Evolutionary conservation across 1,284 basidiomycete species (phyloP).

Genomic region (Fistulinella cinereoalba): DNA sequence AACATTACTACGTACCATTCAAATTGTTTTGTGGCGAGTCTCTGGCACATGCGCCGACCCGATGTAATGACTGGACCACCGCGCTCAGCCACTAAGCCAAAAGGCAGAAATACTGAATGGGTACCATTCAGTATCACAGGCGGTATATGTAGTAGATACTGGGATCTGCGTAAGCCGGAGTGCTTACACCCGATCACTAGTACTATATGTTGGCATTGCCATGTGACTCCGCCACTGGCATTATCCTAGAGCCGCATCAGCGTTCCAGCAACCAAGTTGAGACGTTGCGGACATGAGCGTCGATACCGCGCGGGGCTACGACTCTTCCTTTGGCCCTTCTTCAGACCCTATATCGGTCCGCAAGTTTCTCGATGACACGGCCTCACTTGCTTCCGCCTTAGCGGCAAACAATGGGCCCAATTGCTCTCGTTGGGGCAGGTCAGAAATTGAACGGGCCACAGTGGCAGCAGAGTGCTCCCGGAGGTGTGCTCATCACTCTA

Average conservation of each 20-base stretch:
- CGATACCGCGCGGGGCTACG: conserved; percentile 27
- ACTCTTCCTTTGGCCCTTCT: conserved; percentile 49
- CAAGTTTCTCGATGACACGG: conserved; percentile 39
- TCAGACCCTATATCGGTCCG: conserved; percentile 48
- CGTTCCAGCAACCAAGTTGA: not conserved
- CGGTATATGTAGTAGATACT: too few species aligned
- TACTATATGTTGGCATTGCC: too few species aligned
- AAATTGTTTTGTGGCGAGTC: too few species aligned
- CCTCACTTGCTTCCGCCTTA: conserved; percentile 11
- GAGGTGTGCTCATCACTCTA: conserved; percentile 31
- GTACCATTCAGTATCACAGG: too few species aligned
- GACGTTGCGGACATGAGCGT: conserved; percentile 14
- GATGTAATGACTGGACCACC: too few species aligned
- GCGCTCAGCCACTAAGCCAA: too few species aligned
- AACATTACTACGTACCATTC: too few species aligned
- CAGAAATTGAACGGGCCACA: conserved; percentile 25
- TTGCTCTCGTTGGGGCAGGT: conserved; percentile 24
- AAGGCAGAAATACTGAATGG: too few species aligned
- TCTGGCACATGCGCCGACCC: too few species aligned
- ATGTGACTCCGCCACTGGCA: too few species aligned
- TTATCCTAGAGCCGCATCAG: not conserved
- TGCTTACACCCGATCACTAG: not conserved
- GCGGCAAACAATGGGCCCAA: conserved; percentile 9
- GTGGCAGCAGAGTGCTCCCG: conserved; percentile 40
- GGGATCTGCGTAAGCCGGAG: too few species aligned